phyloP scores from a whole-genome alignment of 2,329 filamentous ascomycete species.

The Pseudodiploospora longispora region DNA sequence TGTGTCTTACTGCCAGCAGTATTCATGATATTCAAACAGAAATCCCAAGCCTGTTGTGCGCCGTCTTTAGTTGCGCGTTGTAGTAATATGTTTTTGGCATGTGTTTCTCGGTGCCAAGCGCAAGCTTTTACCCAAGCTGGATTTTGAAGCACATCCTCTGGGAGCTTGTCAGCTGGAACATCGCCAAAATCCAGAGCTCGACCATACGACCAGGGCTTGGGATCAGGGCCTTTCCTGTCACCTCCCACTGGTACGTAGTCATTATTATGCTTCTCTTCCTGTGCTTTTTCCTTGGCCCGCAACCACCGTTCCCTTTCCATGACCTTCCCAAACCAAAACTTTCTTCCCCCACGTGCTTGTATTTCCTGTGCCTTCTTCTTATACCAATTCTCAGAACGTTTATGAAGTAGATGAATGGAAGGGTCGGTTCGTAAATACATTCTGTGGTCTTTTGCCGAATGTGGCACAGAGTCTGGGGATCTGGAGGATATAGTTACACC shows the following conservation, averaged over 20 bases:
- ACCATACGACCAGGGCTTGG: slow-evolving; percentile 20
- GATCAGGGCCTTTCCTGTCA: slow-evolving; percentile 11
- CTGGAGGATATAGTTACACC: slow-evolving; percentile 12
- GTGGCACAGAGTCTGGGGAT: neutral
- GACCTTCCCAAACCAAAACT: slow-evolving; percentile 42
- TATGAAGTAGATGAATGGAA: slow-evolving; percentile 37
- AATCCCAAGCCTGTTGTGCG: slow-evolving; percentile 1
- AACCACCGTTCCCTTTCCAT: slow-evolving; percentile 28
- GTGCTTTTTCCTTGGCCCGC: slow-evolving; percentile 13
- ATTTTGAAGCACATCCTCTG: slow-evolving; percentile 35
- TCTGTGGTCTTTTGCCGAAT: slow-evolving; percentile 18
- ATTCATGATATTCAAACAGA: neutral
- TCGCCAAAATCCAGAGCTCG: slow-evolving; percentile 28
- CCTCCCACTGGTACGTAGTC: neutral
- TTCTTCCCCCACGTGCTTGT: slow-evolving; percentile 36
- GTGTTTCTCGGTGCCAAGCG: slow-evolving; percentile 25
- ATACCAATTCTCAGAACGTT: slow-evolving; percentile 37
- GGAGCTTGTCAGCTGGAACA: slow-evolving; percentile 31
- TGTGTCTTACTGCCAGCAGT: neutral
- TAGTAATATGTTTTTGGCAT: slow-evolving; percentile 4
- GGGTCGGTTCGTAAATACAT: slow-evolving; percentile 43
- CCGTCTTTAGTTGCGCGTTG: slow-evolving; percentile 1
- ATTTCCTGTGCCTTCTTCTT: slow-evolving; percentile 43
- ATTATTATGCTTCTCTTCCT: slow-evolving; percentile 9
- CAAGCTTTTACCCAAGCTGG: slow-evolving; percentile 36